Conservation (phyloP, 163 green algal genomes). For the Scenedesmus sp. region DNA sequence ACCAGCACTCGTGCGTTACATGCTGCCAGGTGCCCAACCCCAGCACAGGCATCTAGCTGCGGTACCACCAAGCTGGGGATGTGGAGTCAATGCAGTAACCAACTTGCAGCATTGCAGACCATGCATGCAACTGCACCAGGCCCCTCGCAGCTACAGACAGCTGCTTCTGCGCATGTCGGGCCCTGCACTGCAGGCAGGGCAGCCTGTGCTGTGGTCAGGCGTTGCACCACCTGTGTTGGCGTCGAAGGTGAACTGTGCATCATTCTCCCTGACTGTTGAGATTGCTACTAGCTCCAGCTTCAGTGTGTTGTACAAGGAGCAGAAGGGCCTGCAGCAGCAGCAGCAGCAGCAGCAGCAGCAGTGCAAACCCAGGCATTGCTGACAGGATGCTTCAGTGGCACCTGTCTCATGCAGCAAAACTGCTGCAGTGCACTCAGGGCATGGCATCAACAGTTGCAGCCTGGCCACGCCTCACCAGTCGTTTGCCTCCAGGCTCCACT, state of each 20-base stretch:
- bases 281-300: constrained; percentile 39
- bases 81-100: background rate
- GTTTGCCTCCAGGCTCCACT: constrained; percentile 39
- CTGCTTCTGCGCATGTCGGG: background rate
- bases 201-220: background rate
- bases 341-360: background rate
- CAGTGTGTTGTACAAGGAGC: constrained; percentile 50
- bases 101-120: background rate
- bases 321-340: constrained; percentile 51
- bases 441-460: background rate
- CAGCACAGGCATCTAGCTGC: background rate
- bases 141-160: background rate
- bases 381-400: background rate
- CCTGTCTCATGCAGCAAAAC: background rate
- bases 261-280: background rate
- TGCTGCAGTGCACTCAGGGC: background rate
- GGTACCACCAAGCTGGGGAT: no score
- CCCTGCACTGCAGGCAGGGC: background rate
- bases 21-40: background rate
- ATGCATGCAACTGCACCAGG: background rate
- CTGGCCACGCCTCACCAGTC: constrained; percentile 15
- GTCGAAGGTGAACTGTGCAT: constrained; percentile 40
- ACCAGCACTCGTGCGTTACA: background rate
- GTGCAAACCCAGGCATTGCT: background rate
- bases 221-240: constrained; percentile 1